Evolutionary conservation across 129 eudicot genomes (phyloP).

Genomic region (Flaveria robusta): DNA sequence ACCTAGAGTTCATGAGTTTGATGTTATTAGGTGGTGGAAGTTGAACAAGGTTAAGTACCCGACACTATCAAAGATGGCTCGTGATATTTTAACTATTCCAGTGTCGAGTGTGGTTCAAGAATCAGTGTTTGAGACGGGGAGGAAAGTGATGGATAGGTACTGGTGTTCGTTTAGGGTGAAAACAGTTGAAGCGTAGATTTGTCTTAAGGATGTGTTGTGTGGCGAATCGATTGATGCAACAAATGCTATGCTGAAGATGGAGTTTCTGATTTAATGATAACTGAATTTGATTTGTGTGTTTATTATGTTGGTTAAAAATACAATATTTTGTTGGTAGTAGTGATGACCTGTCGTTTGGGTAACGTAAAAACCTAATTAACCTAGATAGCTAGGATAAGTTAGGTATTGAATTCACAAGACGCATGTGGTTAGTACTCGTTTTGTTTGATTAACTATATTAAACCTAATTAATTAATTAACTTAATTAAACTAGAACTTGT

Average conservation of each 20-base stretch:
- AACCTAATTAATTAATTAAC: no score
- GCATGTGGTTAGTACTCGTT: no score
- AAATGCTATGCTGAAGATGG: neutral
- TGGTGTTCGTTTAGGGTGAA: neutral
- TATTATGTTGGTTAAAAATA: neutral
- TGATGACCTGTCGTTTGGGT: no score
- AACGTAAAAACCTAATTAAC: no score
- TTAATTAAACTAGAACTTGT: no score
- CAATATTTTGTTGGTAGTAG: neutral
- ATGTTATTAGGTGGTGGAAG: conserved; percentile 66
- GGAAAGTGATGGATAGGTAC: neutral
- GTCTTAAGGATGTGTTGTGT: neutral
- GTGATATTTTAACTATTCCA: conserved; percentile 66
- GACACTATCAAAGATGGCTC: conserved; percentile 73
- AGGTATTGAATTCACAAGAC: no score
- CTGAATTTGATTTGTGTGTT: neutral
- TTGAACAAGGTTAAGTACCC: no score
- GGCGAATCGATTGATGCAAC: neutral
- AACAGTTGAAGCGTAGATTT: neutral
- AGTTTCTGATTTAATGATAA: neutral
- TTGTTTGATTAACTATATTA: no score
- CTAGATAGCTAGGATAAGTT: no score
- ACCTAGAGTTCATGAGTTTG: neutral
- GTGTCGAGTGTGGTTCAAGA: conserved; percentile 35
- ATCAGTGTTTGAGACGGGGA: neutral